phyloP scores from a whole-genome alignment of 495 filamentous ascomycete genomes.

The Lentithecium fluviatile region DNA sequence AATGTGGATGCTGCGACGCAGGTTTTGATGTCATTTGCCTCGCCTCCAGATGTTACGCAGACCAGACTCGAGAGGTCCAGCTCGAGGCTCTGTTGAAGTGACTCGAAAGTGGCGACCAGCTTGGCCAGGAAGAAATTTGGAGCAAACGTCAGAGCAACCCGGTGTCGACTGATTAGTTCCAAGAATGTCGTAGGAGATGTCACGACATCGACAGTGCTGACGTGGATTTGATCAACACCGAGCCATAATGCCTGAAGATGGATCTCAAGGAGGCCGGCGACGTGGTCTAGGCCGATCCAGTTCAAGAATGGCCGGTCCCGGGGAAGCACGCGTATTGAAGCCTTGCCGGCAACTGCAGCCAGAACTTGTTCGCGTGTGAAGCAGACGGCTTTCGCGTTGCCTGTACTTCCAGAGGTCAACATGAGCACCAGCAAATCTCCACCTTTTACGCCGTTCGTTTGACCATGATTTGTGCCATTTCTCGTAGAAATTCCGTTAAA shows the following conservation, averaged over 20 bases:
- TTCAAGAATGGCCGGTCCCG: constrained; percentile 45
- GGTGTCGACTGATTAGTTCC: constrained; percentile 45
- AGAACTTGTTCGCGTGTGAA: constrained; percentile 51
- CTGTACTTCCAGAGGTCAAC: constrained; percentile 60
- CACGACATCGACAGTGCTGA: constrained; percentile 46
- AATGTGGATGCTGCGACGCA: not conserved
- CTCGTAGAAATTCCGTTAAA: no score
- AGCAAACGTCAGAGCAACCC: constrained; percentile 51
- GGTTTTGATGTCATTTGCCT: not conserved
- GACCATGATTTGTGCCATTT: no score
- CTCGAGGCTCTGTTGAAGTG: not conserved
- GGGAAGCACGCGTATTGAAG: not conserved
- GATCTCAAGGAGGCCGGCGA: constrained; percentile 52
- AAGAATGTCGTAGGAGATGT: constrained; percentile 46
- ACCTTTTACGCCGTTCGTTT: no score
- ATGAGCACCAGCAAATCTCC: no score
- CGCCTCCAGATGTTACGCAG: not conserved
- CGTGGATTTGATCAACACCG: constrained; percentile 50
- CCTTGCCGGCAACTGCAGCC: constrained; percentile 49
- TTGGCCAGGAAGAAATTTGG: constrained; percentile 57
- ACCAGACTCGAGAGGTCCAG: not conserved
- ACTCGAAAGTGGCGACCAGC: not conserved
- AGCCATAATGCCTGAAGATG: constrained; percentile 50
- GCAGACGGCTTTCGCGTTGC: constrained; percentile 55
- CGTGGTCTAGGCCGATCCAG: constrained; percentile 58